Base-by-base conservation (phyloP, 139 green algal species). In the Volvox reticuliferus region DNA sequence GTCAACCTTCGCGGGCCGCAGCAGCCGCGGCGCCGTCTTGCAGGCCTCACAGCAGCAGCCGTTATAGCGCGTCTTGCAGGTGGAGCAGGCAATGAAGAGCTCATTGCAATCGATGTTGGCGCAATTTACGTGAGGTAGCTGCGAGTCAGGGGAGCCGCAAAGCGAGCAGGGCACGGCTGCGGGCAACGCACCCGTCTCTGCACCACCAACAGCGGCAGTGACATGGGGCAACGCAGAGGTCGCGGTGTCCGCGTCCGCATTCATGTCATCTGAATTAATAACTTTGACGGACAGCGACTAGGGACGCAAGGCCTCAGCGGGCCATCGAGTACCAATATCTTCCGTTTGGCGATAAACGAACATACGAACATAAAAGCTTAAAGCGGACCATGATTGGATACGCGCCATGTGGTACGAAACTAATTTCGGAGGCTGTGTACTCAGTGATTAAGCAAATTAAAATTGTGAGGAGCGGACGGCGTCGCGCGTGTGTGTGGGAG, bases 41-140 rank as follows among this genome's bases (percentile, higher is more conserved):
- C 97, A 99, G 0, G 69, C 91, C 55, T 95, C 91, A 93, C 97
- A 98, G 94, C 97, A 99, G 93, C 97, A 99, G 75, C 96, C 96
- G 44, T 93, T 82, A 26, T 89, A 88, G 17, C 73, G 75, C 36
- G 88, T 80, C 94, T 96, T 95, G 95, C 97, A 98, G 22, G 76
- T 55, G 3, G 86, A 28, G 91, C 97, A 99, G 3, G 96, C 95
- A 19, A 99, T 93, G 86, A 99, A 99, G 36, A 99, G 97, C 91
- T 96, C 94, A 93, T 99, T 99, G 96, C 96, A 98, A 91, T 97
- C 95, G 2, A 92, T 87, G 89, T 86, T 90, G 82, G 89, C 83
- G 76, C 98, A 99, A 93, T 99, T 99, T 78, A 97, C 80, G 92
- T 99, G 98, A 0, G 97, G 97, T 89, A 99, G 95, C 75, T 95